phyloP scores from a whole-genome alignment of 495 filamentous ascomycete species.

The Tuber aestivum region DNA sequence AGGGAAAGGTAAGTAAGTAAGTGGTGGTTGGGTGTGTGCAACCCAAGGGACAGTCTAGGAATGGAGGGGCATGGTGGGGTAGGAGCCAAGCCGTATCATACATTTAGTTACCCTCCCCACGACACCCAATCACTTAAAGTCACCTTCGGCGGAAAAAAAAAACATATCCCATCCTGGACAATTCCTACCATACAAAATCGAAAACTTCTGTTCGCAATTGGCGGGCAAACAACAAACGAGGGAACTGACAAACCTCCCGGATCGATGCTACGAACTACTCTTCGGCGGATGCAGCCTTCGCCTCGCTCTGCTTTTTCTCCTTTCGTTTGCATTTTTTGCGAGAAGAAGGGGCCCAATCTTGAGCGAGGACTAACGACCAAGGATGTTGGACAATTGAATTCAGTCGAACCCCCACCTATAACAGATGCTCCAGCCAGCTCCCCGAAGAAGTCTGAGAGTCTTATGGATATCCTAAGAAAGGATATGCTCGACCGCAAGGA shows the following conservation, averaged over 20 bases:
- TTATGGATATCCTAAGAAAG: not conserved
- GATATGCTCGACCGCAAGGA: not conserved
- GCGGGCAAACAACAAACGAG: not conserved
- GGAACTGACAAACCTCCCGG: constrained; percentile 9
- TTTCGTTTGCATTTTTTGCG: constrained; percentile 35
- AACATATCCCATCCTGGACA: not conserved
- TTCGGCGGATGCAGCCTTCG: constrained; percentile 34
- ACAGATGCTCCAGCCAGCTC: not conserved
- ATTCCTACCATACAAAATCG: not conserved
- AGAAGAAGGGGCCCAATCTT: not conserved
- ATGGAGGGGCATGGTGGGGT: not conserved
- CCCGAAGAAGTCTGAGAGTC: not conserved
- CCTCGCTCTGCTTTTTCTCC: constrained; percentile 26
- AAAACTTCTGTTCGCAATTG: not conserved
- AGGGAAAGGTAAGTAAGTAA: constrained; percentile 11
- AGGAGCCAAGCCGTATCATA: not conserved
- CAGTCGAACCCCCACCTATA: not conserved
- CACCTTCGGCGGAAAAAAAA: not conserved
- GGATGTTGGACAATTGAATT: not conserved
- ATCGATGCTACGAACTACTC: constrained; percentile 40
- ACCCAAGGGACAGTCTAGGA: no score
- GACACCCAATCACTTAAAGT: not conserved
- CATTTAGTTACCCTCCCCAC: constrained; percentile 4
- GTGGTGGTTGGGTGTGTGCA: not conserved
- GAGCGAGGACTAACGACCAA: not conserved